Conservation (phyloP, 805 yeast species). For the Hanseniaspora taiwanica region DNA sequence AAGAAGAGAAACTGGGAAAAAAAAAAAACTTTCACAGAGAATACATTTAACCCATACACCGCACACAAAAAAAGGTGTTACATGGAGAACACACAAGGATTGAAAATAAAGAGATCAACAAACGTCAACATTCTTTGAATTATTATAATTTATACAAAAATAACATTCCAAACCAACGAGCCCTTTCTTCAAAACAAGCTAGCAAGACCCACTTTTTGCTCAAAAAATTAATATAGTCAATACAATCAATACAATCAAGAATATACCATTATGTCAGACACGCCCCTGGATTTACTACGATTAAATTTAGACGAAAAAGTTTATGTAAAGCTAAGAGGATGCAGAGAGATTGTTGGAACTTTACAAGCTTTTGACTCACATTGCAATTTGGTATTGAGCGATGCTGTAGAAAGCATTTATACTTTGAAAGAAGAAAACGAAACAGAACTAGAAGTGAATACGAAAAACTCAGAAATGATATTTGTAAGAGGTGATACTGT, state of each 20-base stretch:
- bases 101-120: neutral
- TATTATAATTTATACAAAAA: too few relatives aligned
- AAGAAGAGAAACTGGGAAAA: too few relatives aligned
- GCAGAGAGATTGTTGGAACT: slow-evolving; percentile 81
- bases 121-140: too few relatives aligned
- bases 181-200: neutral
- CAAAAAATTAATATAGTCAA: neutral
- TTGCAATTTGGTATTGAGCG: slow-evolving; percentile 90
- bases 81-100: neutral
- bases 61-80: neutral
- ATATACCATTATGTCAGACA: slow-evolving; percentile 28
- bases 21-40: too few relatives aligned
- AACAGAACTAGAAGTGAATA: slow-evolving; percentile 24
- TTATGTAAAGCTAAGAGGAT: slow-evolving; percentile 82
- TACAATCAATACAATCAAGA: neutral
- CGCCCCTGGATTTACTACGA: slow-evolving; percentile 81
- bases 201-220: neutral
- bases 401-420: slow-evolving; percentile 76
- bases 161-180: too few relatives aligned
- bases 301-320: slow-evolving; percentile 78
- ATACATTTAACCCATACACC: too few relatives aligned
- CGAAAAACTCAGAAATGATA: slow-evolving; percentile 69
- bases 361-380: slow-evolving; percentile 92
- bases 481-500: slow-evolving; percentile 98
- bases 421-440: slow-evolving; percentile 35